phyloP scores from a whole-genome alignment of 768 basidiomycete genomes.

The Tephrocybe rancida region DNA sequence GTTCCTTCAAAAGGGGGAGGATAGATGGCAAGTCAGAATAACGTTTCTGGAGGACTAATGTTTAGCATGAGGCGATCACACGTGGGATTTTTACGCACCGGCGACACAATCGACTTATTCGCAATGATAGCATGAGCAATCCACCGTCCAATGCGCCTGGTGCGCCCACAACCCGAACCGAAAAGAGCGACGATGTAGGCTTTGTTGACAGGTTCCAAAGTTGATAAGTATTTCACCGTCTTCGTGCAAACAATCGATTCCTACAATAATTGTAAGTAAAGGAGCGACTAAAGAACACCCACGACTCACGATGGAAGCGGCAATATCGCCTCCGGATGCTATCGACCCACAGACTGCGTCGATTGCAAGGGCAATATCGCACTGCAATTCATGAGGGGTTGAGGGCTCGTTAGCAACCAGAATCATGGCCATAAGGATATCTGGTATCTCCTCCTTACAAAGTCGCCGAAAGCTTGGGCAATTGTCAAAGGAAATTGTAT shows the following conservation, averaged over 20 bases:
- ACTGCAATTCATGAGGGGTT: constrained; percentile 43
- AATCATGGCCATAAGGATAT: constrained; percentile 51
- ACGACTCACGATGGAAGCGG: constrained; percentile 27
- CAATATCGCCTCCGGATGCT: constrained; percentile 29
- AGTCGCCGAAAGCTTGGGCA: constrained; percentile 35
- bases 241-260: constrained; percentile 48
- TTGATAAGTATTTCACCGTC: constrained; percentile 40
- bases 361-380: constrained; percentile 48
- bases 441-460: constrained; percentile 41
- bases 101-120: constrained; percentile 21
- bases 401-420: constrained; percentile 59
- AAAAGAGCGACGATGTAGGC: constrained; percentile 52
- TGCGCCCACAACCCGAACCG: constrained; percentile 48
- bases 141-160: constrained; percentile 58
- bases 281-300: background rate
- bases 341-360: constrained; percentile 48
- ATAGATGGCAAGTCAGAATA: constrained; percentile 55
- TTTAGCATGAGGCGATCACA: background rate
- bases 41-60: constrained; percentile 31
- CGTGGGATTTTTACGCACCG: constrained; percentile 22
- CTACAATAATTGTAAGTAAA: constrained; percentile 31
- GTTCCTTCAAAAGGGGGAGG: constrained; percentile 45
- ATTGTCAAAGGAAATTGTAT: constrained; percentile 2
- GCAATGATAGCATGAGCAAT: constrained; percentile 55
- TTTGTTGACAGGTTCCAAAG: constrained; percentile 51